These are phyloP conservation scores for Escovopsis weberi DNA, from an alignment of 2,329 filamentous ascomycete genomes.

Conservation along the genomic window DNA sequence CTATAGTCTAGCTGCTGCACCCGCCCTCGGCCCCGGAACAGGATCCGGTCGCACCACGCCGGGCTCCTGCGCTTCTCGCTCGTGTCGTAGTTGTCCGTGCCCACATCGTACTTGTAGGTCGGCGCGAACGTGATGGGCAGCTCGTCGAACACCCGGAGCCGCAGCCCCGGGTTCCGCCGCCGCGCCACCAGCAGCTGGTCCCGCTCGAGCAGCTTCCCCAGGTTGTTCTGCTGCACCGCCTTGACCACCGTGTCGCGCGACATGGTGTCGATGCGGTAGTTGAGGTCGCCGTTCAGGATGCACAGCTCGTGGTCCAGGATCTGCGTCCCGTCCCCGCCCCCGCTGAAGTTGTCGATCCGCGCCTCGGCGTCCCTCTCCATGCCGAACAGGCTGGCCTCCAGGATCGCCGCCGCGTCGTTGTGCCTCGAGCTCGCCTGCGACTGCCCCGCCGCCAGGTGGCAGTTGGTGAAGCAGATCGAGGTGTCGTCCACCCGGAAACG, in stretches of 20 bases:
- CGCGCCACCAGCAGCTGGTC: constrained; percentile 85
- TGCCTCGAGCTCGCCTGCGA: constrained; percentile 81
- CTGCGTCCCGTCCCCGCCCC: constrained; percentile 90
- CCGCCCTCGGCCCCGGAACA: constrained; percentile 71
- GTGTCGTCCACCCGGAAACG: constrained; percentile 92
- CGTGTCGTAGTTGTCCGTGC: constrained; percentile 84
- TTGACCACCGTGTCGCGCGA: constrained; percentile 83
- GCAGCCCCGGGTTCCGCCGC: constrained; percentile 79
- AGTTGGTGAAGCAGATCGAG: constrained; percentile 92
- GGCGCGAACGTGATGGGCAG: constrained; percentile 81
- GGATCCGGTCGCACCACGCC: constrained; percentile 88
- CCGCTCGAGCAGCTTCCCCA: constrained; percentile 75
- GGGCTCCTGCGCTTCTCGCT: constrained; percentile 90
- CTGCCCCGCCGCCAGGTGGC: constrained; percentile 89
- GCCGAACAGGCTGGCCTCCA: constrained; percentile 67
- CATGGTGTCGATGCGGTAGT: constrained; percentile 97
- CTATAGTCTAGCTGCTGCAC: constrained; percentile 81
- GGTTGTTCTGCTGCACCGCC: constrained; percentile 67
- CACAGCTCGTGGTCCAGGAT: constrained; percentile 97
- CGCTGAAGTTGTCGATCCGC: constrained; percentile 66
- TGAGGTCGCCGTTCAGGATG: constrained; percentile 87
- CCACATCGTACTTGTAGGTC: constrained; percentile 97
- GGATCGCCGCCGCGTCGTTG: constrained; percentile 79
- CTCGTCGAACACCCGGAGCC: constrained; percentile 81
- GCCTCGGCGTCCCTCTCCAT: constrained; percentile 50